phyloP scores from a whole-genome alignment of 495 filamentous ascomycete genomes.

The Neurospora sp. region DNA sequence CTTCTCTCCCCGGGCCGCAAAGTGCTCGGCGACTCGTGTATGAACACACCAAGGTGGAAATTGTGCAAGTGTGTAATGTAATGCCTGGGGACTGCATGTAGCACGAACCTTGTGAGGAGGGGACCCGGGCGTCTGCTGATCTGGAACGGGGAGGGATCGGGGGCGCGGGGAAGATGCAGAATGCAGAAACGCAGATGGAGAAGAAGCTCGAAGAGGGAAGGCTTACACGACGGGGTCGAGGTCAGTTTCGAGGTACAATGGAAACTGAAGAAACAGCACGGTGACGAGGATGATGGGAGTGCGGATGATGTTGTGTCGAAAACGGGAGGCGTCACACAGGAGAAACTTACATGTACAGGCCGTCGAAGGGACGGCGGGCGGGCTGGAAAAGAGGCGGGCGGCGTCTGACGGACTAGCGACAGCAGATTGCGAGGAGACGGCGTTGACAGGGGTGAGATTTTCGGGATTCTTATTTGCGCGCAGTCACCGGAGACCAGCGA shows the following conservation, averaged over 20 bases:
- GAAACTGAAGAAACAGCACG: neutral
- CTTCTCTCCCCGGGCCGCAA: neutral
- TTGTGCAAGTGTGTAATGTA: neutral
- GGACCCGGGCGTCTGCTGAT: neutral
- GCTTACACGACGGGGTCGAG: neutral
- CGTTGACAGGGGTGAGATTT: slow-evolving; percentile 10
- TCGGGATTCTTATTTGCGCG: slow-evolving; percentile 13
- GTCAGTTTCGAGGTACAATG: neutral
- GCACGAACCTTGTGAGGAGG: neutral
- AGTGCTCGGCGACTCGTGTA: neutral
- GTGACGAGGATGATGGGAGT: neutral
- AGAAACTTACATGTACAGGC: neutral
- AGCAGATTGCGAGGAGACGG: slow-evolving; percentile 8
- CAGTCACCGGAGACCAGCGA: slow-evolving; percentile 7
- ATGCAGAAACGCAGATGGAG: neutral
- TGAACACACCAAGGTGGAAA: neutral
- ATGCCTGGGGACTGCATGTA: neutral
- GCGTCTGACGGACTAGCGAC: neutral
- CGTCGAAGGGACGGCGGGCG: neutral
- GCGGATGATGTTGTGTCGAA: neutral
- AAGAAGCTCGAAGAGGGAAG: neutral
- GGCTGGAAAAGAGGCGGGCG: slow-evolving; percentile 2
- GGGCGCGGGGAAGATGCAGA: neutral
- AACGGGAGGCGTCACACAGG: neutral
- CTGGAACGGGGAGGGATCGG: neutral